Evolutionary conservation across 2,329 filamentous ascomycete species (phyloP).

Genomic region (Beauveria asiatica): DNA sequence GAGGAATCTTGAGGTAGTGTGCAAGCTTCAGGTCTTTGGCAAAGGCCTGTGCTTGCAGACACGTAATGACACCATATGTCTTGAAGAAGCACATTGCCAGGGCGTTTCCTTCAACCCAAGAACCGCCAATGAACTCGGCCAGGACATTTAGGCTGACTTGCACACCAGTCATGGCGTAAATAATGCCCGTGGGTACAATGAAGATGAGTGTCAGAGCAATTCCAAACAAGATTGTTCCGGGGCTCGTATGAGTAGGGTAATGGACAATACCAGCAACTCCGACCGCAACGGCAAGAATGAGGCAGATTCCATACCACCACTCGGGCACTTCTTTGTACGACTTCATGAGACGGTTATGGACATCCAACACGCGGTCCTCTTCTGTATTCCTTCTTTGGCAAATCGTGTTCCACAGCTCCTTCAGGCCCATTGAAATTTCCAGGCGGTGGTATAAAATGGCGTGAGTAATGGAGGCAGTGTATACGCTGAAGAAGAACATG

Average conservation of each 20-base stretch:
- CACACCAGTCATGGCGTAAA: slow-evolving; percentile 37
- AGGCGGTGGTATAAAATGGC: slow-evolving; percentile 22
- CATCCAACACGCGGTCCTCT: slow-evolving; percentile 16
- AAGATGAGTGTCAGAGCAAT: slow-evolving; percentile 31
- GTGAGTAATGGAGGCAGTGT: slow-evolving; percentile 21
- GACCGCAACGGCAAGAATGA: slow-evolving; percentile 26
- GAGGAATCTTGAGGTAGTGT: slow-evolving; percentile 43
- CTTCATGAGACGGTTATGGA: slow-evolving; percentile 26
- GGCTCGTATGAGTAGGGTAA: slow-evolving; percentile 34
- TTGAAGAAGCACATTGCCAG: slow-evolving; percentile 26
- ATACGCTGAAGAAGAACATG: slow-evolving; percentile 20
- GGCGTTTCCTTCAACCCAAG: slow-evolving; percentile 26
- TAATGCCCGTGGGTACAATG: slow-evolving; percentile 33
- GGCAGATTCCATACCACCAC: slow-evolving; percentile 32
- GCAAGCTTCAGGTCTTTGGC: slow-evolving; percentile 40
- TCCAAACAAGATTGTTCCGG: slow-evolving; percentile 32
- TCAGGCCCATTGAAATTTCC: slow-evolving; percentile 20
- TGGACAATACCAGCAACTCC: slow-evolving; percentile 29
- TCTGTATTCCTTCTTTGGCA: slow-evolving; percentile 14
- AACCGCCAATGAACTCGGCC: slow-evolving; percentile 35
- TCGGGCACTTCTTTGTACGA: slow-evolving; percentile 28
- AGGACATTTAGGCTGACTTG: slow-evolving; percentile 32
- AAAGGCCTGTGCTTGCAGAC: slow-evolving; percentile 20
- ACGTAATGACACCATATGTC: slow-evolving; percentile 27
- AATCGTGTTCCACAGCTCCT: slow-evolving; percentile 19